These are phyloP conservation scores for Aureobasidium vineae DNA, from an alignment of 2,329 filamentous ascomycete genomes.

Conservation along the genomic window DNA sequence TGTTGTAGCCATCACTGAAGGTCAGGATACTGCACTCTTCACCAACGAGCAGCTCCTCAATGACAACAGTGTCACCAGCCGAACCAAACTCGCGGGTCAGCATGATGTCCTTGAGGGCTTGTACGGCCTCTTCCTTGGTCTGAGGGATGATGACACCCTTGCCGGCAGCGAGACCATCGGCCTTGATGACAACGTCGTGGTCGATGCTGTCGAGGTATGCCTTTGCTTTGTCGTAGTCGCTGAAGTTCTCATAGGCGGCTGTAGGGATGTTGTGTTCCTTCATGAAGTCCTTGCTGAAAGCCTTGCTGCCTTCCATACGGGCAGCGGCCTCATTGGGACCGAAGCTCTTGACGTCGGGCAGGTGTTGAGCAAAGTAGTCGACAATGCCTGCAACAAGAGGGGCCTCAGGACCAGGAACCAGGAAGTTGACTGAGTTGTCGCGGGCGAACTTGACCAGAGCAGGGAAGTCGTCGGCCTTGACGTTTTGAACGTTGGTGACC, in stretches of 20 bases:
- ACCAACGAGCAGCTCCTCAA: slow-evolving; percentile 89
- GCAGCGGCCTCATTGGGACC: slow-evolving; percentile 83
- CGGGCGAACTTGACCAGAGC: slow-evolving; percentile 73
- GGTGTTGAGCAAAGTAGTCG: slow-evolving; percentile 65
- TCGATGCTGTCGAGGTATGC: slow-evolving; percentile 69
- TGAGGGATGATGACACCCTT: slow-evolving; percentile 92
- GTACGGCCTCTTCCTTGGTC: slow-evolving; percentile 76
- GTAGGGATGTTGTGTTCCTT: slow-evolving; percentile 85
- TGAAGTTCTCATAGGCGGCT: slow-evolving; percentile 84
- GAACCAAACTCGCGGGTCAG: slow-evolving; percentile 78
- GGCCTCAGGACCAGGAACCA: slow-evolving; percentile 87
- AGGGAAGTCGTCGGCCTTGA: slow-evolving; percentile 74
- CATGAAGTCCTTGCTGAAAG: slow-evolving; percentile 99
- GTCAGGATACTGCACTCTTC: slow-evolving; percentile 90
- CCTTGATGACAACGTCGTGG: slow-evolving; percentile 88
- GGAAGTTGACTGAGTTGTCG: slow-evolving; percentile 71
- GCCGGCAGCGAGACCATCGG: slow-evolving; percentile 83
- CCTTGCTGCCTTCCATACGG: slow-evolving; percentile 92
- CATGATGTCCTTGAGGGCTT: slow-evolving; percentile 87
- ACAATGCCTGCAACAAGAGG: slow-evolving; percentile 91
- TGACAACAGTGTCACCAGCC: slow-evolving; percentile 87
- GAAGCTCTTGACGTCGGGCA: slow-evolving; percentile 67
- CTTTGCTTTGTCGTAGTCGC: slow-evolving; percentile 37
- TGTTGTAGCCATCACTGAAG: slow-evolving; percentile 85
- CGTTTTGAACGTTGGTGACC: slow-evolving; percentile 60